Conservation (phyloP, 164 flowering plant species). For the Magnolia changhungtana region DNA sequence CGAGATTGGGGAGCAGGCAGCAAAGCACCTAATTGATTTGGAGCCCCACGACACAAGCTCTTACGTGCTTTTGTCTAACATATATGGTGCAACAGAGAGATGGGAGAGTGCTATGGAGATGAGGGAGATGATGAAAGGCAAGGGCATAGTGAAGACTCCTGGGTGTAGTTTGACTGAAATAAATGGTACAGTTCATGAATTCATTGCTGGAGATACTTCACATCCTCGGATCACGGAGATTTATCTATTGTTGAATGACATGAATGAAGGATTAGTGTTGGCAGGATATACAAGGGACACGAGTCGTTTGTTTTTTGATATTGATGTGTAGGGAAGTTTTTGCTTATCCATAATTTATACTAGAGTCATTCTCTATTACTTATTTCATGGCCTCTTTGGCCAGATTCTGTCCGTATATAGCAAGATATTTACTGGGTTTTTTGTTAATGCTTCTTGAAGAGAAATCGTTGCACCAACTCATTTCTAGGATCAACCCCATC, state of each 20-base stretch:
- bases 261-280: background rate
- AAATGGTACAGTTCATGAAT: slow-evolving; percentile 10
- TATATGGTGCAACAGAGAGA: slow-evolving; percentile 7
- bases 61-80: slow-evolving; percentile 15
- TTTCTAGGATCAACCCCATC: too few relatives aligned
- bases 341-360: background rate
- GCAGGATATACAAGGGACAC: slow-evolving; percentile 1
- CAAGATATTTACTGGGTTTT: too few relatives aligned
- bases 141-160: slow-evolving; percentile 6
- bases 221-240: slow-evolving; percentile 13
- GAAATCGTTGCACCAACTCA: too few relatives aligned
- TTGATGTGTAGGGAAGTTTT: background rate
- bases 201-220: slow-evolving; percentile 12
- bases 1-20: slow-evolving; percentile 16
- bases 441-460: too few relatives aligned
- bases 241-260: slow-evolving; percentile 9
- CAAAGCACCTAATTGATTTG: slow-evolving; percentile 12
- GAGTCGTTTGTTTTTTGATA: background rate
- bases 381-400: too few relatives aligned
- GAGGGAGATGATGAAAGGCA: slow-evolving; percentile 13
- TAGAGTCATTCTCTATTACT: background rate
- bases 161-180: slow-evolving; percentile 12
- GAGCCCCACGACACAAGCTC: slow-evolving; percentile 15
- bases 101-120: slow-evolving; percentile 7
- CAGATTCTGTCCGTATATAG: too few relatives aligned